Evolutionary conservation across 176 grass and related monocot species (phyloP), one percentile per base, ranked within the genome.

Genomic region (Pharus latifolius): DNA sequence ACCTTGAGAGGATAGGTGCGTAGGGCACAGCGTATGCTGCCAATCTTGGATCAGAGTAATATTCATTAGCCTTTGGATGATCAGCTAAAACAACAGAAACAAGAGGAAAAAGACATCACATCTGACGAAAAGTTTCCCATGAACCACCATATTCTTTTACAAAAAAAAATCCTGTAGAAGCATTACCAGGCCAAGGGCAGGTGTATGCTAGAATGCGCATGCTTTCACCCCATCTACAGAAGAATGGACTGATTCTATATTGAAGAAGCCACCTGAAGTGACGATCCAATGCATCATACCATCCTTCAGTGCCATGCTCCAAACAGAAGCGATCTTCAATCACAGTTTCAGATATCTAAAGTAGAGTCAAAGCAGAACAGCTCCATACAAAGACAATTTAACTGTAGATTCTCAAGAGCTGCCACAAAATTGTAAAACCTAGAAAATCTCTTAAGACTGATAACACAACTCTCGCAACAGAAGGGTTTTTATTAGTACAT

Each of bases 221-320:
- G 78, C 90, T 90, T 65, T 98, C 84, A 59, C 95, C 95, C 95
- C 95, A 98, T 93, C 95, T 85, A 77, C 95, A 98, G 76, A 98
- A 98, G 74, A 88, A 93, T n/a, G 90, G 95, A 82, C 90, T 98
- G 7, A 98, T 88, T 69, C 89, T 81, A 43, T 93, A 98, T 62
- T 98, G 90, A 41, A 98, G 87, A 51, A 98, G 90, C 90, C 95
- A 98, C 52, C 85, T 85, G 77, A 98, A 98, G 57, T 93, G 95
- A 73, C 56, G 55, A 81, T 98, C 94, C 47, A 98, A 33, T 66
- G 94, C 84, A 69, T 85, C 67, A 67, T 98, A 90, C 94, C 94
- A 98, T 32, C 78, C 87, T 88, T 98, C 60, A 67, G 78, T 81
- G 43, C 95, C 95, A 88, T 98, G 95, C 69, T 90, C 74, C 73